Conservation (phyloP, 2,329 filamentous ascomycete genomes). For the Tolypocladium album region DNA sequence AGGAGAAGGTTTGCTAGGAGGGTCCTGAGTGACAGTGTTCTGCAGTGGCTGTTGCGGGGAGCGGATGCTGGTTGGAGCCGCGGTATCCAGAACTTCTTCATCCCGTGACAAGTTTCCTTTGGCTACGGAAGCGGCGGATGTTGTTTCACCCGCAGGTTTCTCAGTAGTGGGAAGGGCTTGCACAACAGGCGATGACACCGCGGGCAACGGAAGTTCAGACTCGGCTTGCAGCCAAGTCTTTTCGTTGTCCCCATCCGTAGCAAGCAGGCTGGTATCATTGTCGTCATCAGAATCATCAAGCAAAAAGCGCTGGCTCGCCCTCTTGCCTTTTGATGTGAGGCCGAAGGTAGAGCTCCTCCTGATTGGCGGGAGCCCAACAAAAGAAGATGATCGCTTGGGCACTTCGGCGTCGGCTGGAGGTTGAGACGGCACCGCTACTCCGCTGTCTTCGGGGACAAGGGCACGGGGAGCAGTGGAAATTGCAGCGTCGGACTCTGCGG, state of each 20-base stretch:
- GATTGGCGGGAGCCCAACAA: slow-evolving; percentile 48
- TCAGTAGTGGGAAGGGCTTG: neutral
- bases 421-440: slow-evolving; percentile 7
- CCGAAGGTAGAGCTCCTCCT: slow-evolving; percentile 47
- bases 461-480: neutral
- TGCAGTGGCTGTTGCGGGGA: neutral
- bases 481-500: neutral
- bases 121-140: neutral
- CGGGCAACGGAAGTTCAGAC: neutral
- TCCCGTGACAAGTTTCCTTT: neutral
- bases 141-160: neutral
- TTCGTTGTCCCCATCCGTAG: neutral
- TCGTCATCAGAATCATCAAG: slow-evolving; percentile 21
- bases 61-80: neutral
- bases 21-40: neutral
- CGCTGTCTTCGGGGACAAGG: slow-evolving; percentile 2
- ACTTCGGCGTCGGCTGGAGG: slow-evolving; percentile 9
- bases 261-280: slow-evolving; percentile 8
- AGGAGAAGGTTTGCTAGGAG: neutral
- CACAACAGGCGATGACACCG: neutral
- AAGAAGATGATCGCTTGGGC: slow-evolving; percentile 37
- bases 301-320: slow-evolving; percentile 20
- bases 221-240: neutral
- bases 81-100: neutral
- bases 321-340: slow-evolving; percentile 21